Evolutionary conservation across 768 basidiomycete species (phyloP).

Genomic region (Xerocomus spinulosus): DNA sequence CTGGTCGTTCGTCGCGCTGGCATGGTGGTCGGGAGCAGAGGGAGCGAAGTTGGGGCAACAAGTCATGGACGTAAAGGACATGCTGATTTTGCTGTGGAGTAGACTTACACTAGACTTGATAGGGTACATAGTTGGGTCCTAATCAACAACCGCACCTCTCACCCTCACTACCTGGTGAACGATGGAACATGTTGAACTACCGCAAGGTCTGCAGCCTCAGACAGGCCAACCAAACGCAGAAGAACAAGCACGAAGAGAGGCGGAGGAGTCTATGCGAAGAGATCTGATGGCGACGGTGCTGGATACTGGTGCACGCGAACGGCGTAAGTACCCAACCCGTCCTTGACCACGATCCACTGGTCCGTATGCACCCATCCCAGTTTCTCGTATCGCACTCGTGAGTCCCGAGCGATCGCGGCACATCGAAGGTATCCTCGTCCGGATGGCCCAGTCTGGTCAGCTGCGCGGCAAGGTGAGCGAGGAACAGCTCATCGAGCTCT

Average conservation of each 20-base stretch:
- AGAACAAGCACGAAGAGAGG: constrained; percentile 49
- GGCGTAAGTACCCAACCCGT: constrained; percentile 48
- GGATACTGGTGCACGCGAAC: constrained; percentile 73
- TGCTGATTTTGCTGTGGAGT: no score
- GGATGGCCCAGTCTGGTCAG: constrained; percentile 84
- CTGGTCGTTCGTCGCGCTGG: constrained; percentile 2
- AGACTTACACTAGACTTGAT: no score
- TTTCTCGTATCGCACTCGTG: constrained; percentile 83
- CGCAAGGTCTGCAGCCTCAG: constrained; percentile 27
- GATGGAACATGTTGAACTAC: constrained; percentile 26
- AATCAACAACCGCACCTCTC: constrained; percentile 5
- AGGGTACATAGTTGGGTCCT: not conserved
- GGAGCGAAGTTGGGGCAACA: constrained; percentile 3
- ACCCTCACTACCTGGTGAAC: not conserved
- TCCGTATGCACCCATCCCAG: constrained; percentile 35
- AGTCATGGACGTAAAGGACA: not conserved
- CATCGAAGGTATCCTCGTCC: constrained; percentile 71
- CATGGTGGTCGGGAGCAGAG: not conserved
- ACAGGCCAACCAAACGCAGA: constrained; percentile 47
- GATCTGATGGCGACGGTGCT: constrained; percentile 76
- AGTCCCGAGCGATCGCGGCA: constrained; percentile 76
- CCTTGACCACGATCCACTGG: not conserved
- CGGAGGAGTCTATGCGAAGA: constrained; percentile 73
- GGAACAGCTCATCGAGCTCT: constrained; percentile 73
- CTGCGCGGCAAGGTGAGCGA: constrained; percentile 74